phyloP scores from a whole-genome alignment of 306 rosid species.

The Abrus pulchellus region DNA sequence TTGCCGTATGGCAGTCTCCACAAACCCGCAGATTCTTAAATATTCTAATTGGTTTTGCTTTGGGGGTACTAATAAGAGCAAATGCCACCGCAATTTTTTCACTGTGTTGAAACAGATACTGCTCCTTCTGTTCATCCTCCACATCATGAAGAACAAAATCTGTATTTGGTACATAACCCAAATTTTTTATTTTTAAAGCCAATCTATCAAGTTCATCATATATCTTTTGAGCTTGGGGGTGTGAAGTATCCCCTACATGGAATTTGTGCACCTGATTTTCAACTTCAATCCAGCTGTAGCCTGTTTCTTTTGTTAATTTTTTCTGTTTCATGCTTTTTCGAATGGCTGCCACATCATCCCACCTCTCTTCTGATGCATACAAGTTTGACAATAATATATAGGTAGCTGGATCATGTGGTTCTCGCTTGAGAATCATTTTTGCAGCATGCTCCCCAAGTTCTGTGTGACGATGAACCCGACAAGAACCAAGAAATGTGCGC shows the following conservation, averaged over 20 bases:
- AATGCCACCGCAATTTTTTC: conserved; percentile 79
- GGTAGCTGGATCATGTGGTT: conserved; percentile 70
- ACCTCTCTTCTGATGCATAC: conserved; percentile 64
- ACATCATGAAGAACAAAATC: conserved; percentile 78
- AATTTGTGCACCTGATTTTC: conserved; percentile 67
- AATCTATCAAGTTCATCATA: conserved; percentile 63
- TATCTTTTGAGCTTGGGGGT: conserved; percentile 63
- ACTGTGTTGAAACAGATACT: conserved; percentile 70
- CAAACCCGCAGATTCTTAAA: conserved; percentile 74
- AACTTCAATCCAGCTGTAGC: conserved; percentile 74
- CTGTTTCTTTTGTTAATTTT: conserved; percentile 66
- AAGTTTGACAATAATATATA: conserved; percentile 70
- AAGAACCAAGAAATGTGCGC: conserved; percentile 80
- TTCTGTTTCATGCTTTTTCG: conserved; percentile 67
- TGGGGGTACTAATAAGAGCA: conserved; percentile 62
- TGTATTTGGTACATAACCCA: conserved; percentile 69
- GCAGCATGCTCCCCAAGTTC: conserved; percentile 74
- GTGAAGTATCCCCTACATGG: conserved; percentile 74
- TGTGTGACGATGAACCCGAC: conserved; percentile 63
- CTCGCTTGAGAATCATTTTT: conserved; percentile 66
- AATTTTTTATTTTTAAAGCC: conserved; percentile 56
- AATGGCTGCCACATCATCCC: conserved; percentile 67
- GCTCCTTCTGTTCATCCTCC: conserved; percentile 73
- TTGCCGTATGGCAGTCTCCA: conserved; percentile 73
- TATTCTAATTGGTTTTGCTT: conserved; percentile 61